A percentile compares a stretch with the other conserved stretches of the same genome.
Conservation (phyloP, 2,329 filamentous ascomycete species). For the Aspergillus costaricaensis region DNA sequence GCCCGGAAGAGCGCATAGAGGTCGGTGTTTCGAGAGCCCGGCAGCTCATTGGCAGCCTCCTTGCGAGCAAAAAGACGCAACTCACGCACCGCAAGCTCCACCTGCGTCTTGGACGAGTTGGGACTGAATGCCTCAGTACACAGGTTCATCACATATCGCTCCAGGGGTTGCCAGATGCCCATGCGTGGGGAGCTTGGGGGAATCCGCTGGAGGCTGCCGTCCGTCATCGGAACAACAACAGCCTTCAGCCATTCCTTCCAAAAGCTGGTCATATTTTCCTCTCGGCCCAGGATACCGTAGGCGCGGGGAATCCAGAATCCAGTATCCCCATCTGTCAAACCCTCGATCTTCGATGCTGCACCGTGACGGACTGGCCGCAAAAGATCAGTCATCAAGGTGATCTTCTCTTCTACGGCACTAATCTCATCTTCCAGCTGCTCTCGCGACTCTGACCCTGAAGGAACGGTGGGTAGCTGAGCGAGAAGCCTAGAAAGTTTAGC, state of each 20-base stretch:
- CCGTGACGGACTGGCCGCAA: slow-evolving; percentile 88
- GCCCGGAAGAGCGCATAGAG: slow-evolving; percentile 90
- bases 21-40: slow-evolving; percentile 86
- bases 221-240: slow-evolving; percentile 92
- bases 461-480: slow-evolving; percentile 75
- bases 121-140: slow-evolving; percentile 94
- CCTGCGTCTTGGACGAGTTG: slow-evolving; percentile 89
- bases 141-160: slow-evolving; percentile 94
- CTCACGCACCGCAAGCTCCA: slow-evolving; percentile 87
- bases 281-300: slow-evolving; percentile 87
- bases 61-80: slow-evolving; percentile 89
- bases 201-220: slow-evolving; percentile 78
- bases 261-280: slow-evolving; percentile 79
- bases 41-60: slow-evolving; percentile 89
- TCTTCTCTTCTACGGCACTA: slow-evolving; percentile 94
- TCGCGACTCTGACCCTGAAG: slow-evolving; percentile 77
- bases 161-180: slow-evolving; percentile 92
- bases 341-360: slow-evolving; percentile 95
- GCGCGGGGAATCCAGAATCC: slow-evolving; percentile 94
- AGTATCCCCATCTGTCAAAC: slow-evolving; percentile 90
- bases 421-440: slow-evolving; percentile 92
- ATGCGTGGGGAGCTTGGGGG: slow-evolving; percentile 86
- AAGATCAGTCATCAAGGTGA: slow-evolving; percentile 93
- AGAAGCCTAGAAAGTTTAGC: slow-evolving; percentile 87
- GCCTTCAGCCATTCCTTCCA: slow-evolving; percentile 99